Evolutionary conservation across 108 stramenopile genomes (phyloP).

Genomic region (Skeletonema grethae): DNA sequence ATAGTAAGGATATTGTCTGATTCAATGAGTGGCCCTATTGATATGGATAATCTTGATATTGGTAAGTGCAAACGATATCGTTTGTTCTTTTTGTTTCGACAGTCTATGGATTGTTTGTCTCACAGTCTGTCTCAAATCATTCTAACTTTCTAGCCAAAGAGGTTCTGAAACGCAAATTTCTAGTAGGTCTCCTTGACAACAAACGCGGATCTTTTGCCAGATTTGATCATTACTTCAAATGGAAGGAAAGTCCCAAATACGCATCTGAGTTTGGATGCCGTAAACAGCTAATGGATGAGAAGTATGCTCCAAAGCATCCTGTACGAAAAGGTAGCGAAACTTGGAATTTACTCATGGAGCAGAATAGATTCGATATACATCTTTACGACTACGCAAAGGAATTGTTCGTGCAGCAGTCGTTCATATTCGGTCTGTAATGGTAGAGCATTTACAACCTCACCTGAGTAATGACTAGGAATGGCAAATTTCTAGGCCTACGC

Average conservation of each 20-base stretch:
- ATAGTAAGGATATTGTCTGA: constrained; percentile 41
- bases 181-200: constrained; percentile 46
- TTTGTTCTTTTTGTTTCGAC: neutral
- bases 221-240: constrained; percentile 53
- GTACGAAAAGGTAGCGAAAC: constrained; percentile 23
- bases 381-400: constrained; percentile 47
- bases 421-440: constrained; percentile 35
- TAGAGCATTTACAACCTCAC: too few relatives aligned
- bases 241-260: constrained; percentile 44
- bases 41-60: constrained; percentile 32
- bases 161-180: constrained; percentile 41
- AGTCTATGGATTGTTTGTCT: neutral
- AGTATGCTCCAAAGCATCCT: constrained; percentile 34
- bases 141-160: constrained; percentile 13
- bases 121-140: neutral
- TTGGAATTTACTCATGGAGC: constrained; percentile 38
- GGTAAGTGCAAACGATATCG: neutral
- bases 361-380: constrained; percentile 39
- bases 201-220: constrained; percentile 46
- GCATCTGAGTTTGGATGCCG: constrained; percentile 42
- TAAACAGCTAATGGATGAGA: constrained; percentile 47
- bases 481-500: neutral
- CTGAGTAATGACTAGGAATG: too few relatives aligned
- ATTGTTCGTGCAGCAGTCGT: constrained; percentile 35
- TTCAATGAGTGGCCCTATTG: constrained; percentile 42